Percentiles rank a stretch among this genome's conserved stretches.
Evolutionary conservation across 2,329 filamentous ascomycete genomes (phyloP).

Genomic region (Zarea fungicola): DNA sequence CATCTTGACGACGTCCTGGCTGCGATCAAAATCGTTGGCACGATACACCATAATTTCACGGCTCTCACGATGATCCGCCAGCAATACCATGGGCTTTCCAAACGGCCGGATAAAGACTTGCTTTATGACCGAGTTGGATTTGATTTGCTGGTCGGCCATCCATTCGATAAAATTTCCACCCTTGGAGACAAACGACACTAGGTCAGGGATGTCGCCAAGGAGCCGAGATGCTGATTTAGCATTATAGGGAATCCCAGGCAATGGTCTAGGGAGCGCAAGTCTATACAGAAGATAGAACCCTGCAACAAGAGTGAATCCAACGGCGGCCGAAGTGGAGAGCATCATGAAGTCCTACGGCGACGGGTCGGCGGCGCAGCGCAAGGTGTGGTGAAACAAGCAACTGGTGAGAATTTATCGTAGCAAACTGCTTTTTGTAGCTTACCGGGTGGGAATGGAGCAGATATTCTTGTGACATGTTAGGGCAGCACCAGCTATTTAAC

Average conservation of each 20-base stretch:
- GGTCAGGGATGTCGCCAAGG: slow-evolving; percentile 20
- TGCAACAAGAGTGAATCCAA: background rate
- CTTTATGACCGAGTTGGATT: slow-evolving; percentile 18
- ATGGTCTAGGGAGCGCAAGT: slow-evolving; percentile 17
- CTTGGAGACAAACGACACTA: slow-evolving; percentile 10
- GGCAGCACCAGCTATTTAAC: too few relatives aligned
- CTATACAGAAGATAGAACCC: background rate
- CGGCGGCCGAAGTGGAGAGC: too few relatives aligned
- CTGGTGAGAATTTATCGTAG: too few relatives aligned
- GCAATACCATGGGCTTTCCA: slow-evolving; percentile 19
- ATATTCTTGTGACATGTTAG: too few relatives aligned
- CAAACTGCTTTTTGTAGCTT: too few relatives aligned
- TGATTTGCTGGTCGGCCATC: background rate
- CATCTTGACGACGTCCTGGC: slow-evolving; percentile 4
- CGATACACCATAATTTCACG: slow-evolving; percentile 23
- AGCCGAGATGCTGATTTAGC: slow-evolving; percentile 15
- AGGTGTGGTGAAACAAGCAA: too few relatives aligned
- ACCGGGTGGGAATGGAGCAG: too few relatives aligned
- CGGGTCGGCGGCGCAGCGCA: too few relatives aligned
- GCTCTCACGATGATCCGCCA: slow-evolving; percentile 21
- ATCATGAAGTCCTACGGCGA: too few relatives aligned
- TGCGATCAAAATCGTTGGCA: slow-evolving; percentile 22
- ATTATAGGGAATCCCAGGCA: slow-evolving; percentile 26
- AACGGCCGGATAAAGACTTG: slow-evolving; percentile 25
- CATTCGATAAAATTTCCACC: slow-evolving; percentile 2